Evolutionary conservation across 371 early-diverging fungal genomes (phyloP), one percentile per base, ranked within the genome.

Genomic region (Rhizopus microsporus): DNA sequence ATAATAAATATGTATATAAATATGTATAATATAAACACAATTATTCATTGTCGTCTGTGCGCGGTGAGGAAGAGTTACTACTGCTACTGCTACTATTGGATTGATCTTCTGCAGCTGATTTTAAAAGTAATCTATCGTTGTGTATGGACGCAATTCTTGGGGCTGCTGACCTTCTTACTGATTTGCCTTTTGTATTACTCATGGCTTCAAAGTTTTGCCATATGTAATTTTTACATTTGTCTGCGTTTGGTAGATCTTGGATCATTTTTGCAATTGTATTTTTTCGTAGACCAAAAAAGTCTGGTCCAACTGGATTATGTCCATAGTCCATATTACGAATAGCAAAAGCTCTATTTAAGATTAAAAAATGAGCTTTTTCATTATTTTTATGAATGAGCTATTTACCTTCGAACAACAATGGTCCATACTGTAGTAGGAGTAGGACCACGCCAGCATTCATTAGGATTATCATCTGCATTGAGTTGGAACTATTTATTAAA

Each of bases 241-340:
- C 75, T 1, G 88, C 90, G 34, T 85, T 77, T 0, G 92, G 92
- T 51, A 95, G 64, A 51, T 91, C 93, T 74, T 95, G 94, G 35
- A 95, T 91, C 83, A 92, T 84, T 68, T 87, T 91, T 8, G 88
- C 84, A 49, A 95, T 89, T 3, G 91, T 90, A 10, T 92, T 90
- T 51, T 92, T 87, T 15, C 93, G 80, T 52, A 94, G 85, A 0
- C 94, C 95, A 77, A 89, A 94, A 60, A 87, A 93, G 51, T 95
- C 95, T 3, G 94, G 94, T 2, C 95, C 95, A 0, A 89, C 89
- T 0, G 90, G 89, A 17, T 88, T 87, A 47, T 88, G 88, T 9
- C 88, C 85, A 60, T 88, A 86, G 34, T 87, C 88, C 42, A 86
- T 81, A 47, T 90, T 86, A 39, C 91, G 85, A 57, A 95, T 81